Base-by-base conservation (phyloP, 2,329 filamentous ascomycete species). In the Hypoxylon sp. region DNA sequence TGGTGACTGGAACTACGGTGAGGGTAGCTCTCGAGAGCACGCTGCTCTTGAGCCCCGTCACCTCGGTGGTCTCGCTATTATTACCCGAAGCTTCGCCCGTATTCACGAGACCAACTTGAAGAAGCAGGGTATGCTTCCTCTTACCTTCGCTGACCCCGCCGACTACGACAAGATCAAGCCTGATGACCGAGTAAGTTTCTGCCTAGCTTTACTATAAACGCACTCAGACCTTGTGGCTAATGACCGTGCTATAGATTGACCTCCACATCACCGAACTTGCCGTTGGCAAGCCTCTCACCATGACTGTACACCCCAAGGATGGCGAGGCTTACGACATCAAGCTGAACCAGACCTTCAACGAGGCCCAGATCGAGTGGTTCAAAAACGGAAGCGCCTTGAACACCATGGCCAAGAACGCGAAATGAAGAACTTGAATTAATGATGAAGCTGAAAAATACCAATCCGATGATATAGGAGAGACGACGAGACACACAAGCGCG, bases 41-140 rank as follows among this genome's bases (percentile, higher is more conserved):
- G 94, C 94, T 66, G 94, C 94, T 75, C 86, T 99, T 57, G 93
- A 99, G 82, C 94, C 94, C 71, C 88, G 94, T 73, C 93, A 97
- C 80, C 87, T 99, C 62, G 94, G 94, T 70, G 94, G 93, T 75
- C 84, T 97, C 69, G 94, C 93, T 69, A 96, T 99, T 80, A 95
- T 99, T 73, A 92, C 89, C 71, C 88, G 91, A 71, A 90, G 85
- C 61, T 99, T 99, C 73, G 94, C 94, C 69, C 94, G 94, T 89
- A 99, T 99, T 71, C 94, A 99, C 84, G 94, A 99, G 84, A 99
- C 94, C 81, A 99, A 99, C 86, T 79, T 99, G 81, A 99, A 99
- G 90, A 99, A 99, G 88, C 94, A 99, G 86, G 94, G 94, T 78
- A 97, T 99, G 93, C 89, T 99, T 78, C 94, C 94, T 69, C 84